Evolutionary conservation across 208 protist genomes (phyloP).

Genomic region (Kentomonas sorsogonicus): DNA sequence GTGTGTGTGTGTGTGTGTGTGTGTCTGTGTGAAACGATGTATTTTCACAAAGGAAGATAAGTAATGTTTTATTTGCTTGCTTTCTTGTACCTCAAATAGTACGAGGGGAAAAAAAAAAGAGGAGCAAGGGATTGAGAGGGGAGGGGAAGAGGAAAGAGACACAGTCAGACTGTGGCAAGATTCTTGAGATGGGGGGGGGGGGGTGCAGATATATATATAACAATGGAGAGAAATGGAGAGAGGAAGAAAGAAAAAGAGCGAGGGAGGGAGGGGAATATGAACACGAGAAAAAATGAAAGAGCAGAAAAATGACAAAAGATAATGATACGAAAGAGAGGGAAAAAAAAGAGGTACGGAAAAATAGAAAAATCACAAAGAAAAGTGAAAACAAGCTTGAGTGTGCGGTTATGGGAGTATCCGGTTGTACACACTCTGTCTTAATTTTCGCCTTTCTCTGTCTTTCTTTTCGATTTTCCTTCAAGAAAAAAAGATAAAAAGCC

Average conservation of each 20-base stretch:
- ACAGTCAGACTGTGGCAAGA: background rate
- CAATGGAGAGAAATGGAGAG: conserved; percentile 4
- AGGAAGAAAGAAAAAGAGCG: too few species aligned
- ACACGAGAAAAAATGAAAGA: conserved; percentile 13
- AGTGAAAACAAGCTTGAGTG: conserved; percentile 2
- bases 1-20: too few species aligned
- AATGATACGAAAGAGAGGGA: conserved; percentile 2
- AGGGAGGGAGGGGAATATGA: background rate
- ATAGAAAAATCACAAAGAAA: conserved; percentile 7
- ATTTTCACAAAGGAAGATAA: too few species aligned
- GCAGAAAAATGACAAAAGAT: conserved; percentile 3
- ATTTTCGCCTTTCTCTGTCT: too few species aligned
- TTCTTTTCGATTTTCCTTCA: too few species aligned
- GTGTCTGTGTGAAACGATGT: too few species aligned
- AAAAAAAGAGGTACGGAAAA: background rate
- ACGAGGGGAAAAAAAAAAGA: background rate
- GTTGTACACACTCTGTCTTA: background rate
- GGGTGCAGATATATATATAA: background rate
- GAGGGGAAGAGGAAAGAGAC: too few species aligned
- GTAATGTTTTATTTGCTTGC: too few species aligned
- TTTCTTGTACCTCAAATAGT: background rate
- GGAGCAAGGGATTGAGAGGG: background rate
- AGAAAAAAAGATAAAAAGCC: background rate
- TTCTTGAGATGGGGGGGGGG: background rate
- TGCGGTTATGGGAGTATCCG: background rate